Percentiles rank a stretch among this genome's conserved stretches.
These are phyloP conservation scores for Hordeum pubiflorum DNA, from an alignment of 202 grass and related monocot species.

Conservation along the genomic window DNA sequence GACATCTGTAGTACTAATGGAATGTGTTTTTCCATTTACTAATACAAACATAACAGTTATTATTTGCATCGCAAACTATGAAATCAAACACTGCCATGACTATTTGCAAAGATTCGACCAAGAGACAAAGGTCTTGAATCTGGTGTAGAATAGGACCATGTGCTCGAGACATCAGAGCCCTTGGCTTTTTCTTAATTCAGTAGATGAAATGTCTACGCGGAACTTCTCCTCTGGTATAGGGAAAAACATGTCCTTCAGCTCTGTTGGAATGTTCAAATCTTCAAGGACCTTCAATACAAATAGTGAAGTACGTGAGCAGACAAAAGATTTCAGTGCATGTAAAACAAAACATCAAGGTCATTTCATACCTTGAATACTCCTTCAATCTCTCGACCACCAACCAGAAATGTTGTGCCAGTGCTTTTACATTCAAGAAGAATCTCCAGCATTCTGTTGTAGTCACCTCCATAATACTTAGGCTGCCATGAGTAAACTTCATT, in stretches of 20 bases:
- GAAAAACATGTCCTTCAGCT: slow-evolving; percentile 74
- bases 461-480: slow-evolving; percentile 88
- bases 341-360: background rate
- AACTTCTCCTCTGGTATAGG: slow-evolving; percentile 79
- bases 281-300: slow-evolving; percentile 53
- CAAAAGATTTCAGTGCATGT: background rate
- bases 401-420: slow-evolving; percentile 74
- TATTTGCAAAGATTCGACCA: background rate
- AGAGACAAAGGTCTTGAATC: background rate
- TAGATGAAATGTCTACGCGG: slow-evolving; percentile 78
- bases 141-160: background rate
- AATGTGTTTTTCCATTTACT: background rate
- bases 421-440: slow-evolving; percentile 85
- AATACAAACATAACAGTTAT: background rate
- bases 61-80: background rate
- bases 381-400: slow-evolving; percentile 70
- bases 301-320: background rate
- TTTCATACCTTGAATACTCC: slow-evolving; percentile 86
- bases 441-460: slow-evolving; percentile 75
- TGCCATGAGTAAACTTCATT: slow-evolving; percentile 35
- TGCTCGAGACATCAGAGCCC: slow-evolving; percentile 29
- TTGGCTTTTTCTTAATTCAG: slow-evolving; percentile 60
- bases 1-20: background rate
- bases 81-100: background rate
- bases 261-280: slow-evolving; percentile 67